Evolutionary conservation across 257 asterid species (phyloP).

Genomic region (Scutellaria galericulata): DNA sequence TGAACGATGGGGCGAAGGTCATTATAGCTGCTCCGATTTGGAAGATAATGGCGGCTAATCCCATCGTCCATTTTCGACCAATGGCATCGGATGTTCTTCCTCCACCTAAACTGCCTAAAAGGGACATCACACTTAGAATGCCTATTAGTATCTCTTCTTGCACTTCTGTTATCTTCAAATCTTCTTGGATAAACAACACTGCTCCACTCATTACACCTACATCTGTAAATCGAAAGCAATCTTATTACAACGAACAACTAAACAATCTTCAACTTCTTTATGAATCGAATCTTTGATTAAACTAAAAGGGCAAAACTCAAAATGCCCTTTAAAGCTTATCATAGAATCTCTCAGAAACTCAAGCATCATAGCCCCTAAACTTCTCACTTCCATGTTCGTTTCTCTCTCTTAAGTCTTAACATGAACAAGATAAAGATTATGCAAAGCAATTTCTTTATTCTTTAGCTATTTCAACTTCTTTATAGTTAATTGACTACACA

Average conservation of each 20-base stretch:
- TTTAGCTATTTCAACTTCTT: too few relatives aligned
- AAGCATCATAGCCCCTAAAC: too few relatives aligned
- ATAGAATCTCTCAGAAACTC: too few relatives aligned
- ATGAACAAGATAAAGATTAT: too few relatives aligned
- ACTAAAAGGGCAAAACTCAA: too few relatives aligned
- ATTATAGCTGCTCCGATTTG: slow-evolving; percentile 81
- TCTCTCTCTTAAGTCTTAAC: too few relatives aligned
- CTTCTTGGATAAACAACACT: slow-evolving; percentile 79
- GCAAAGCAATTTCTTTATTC: too few relatives aligned
- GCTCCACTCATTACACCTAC: slow-evolving; percentile 99
- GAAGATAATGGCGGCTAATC: slow-evolving; percentile 76
- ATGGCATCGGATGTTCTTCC: slow-evolving; percentile 85
- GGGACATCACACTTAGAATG: slow-evolving; percentile 76
- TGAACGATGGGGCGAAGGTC: slow-evolving; percentile 78
- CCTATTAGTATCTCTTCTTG: slow-evolving; percentile 85
- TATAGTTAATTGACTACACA: too few relatives aligned
- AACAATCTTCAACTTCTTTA: too few relatives aligned
- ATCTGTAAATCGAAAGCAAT: slow-evolving; percentile 53
- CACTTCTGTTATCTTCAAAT: slow-evolving; percentile 74
- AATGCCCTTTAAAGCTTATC: too few relatives aligned
- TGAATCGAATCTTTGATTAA: too few relatives aligned
- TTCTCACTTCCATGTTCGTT: too few relatives aligned
- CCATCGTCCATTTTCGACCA: slow-evolving; percentile 98
- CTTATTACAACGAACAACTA: not conserved
- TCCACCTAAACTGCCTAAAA: slow-evolving; percentile 81